Conservation (phyloP, 352 stramenopile species). For the Phytopythium ostracodes region DNA sequence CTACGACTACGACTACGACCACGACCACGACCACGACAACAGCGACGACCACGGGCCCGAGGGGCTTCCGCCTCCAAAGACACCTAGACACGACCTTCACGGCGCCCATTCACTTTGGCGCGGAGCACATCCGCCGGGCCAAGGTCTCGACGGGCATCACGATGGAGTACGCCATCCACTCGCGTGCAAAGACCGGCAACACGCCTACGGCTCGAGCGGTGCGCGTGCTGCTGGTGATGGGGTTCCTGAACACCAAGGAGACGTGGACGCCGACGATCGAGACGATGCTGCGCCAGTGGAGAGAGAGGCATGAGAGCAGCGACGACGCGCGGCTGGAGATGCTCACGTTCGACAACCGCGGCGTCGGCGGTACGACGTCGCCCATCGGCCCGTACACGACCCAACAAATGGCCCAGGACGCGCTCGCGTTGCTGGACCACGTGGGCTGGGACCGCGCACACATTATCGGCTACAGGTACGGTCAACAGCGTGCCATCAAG, state of each 20-base stretch:
- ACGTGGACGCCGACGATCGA: conserved; percentile 35
- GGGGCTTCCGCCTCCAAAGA: conserved; percentile 16
- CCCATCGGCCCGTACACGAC: conserved; percentile 38
- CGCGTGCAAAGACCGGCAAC: not conserved
- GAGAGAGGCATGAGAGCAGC: not conserved
- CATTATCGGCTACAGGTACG: conserved; percentile 32
- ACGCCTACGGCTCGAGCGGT: conserved; percentile 1
- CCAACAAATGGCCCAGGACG: conserved; percentile 37
- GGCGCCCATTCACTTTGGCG: conserved; percentile 21
- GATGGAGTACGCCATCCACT: conserved; percentile 37
- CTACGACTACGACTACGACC: conserved; percentile 1
- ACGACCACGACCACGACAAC: conserved; percentile 4
- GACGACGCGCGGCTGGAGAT: conserved; percentile 23
- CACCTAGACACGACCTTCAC: conserved; percentile 28
- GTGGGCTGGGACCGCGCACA: conserved; percentile 32
- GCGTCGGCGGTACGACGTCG: conserved; percentile 29
- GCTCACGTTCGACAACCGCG: conserved; percentile 45
- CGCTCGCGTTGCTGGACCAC: conserved; percentile 31
- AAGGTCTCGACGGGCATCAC: conserved; percentile 31
- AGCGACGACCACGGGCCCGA: conserved; percentile 3
- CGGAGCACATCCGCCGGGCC: conserved; percentile 15
- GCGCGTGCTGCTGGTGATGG: conserved; percentile 43
- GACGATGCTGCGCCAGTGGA: conserved; percentile 33
- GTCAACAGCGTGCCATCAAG: no score
- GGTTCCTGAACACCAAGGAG: conserved; percentile 39